A percentile compares a stretch with the other conserved stretches of the same genome.
Conservation (phyloP, 2,329 filamentous ascomycete species). For the Tolypocladium tundrense region DNA sequence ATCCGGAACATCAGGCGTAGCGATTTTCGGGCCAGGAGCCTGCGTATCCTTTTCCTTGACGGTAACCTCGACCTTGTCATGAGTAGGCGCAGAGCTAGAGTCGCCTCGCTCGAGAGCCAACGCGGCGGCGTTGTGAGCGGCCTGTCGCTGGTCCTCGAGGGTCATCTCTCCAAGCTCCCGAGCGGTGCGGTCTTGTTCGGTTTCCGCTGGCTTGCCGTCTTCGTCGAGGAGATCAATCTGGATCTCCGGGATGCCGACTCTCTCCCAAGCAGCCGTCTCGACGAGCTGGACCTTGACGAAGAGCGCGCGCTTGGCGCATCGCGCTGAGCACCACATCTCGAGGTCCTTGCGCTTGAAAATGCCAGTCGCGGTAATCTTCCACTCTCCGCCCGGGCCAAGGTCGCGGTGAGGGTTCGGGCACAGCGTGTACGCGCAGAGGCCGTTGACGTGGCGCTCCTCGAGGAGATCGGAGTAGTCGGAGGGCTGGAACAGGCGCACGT, state of each 20-base stretch:
- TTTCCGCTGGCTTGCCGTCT: constrained; percentile 28
- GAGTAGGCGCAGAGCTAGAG: constrained; percentile 6
- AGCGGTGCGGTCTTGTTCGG: constrained; percentile 27
- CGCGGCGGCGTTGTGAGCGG: constrained; percentile 26
- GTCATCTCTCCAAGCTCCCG: constrained; percentile 30
- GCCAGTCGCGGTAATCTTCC: constrained; percentile 50
- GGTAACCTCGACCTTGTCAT: constrained; percentile 32
- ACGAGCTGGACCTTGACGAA: constrained; percentile 84
- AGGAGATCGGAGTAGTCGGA: constrained; percentile 83
- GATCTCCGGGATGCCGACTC: constrained; percentile 47
- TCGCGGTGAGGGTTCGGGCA: constrained; percentile 57
- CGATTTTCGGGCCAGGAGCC: constrained; percentile 9
- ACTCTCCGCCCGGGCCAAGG: constrained; percentile 48
- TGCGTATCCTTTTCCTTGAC: constrained; percentile 39
- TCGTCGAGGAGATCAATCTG: constrained; percentile 59
- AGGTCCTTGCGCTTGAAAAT: constrained; percentile 64
- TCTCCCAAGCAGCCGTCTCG: constrained; percentile 77
- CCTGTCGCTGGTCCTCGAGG: constrained; percentile 32
- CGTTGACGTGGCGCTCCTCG: constrained; percentile 77
- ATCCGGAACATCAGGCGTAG: constrained; percentile 22
- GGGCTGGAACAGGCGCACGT: constrained; percentile 68
- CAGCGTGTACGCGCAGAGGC: constrained; percentile 72
- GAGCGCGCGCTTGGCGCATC: constrained; percentile 68
- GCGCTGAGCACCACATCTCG: constrained; percentile 78
- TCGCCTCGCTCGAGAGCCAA: constrained; percentile 42